Evolutionary conservation across 2,329 filamentous ascomycete genomes (phyloP).

Genomic region (Colletotrichum incanum): DNA sequence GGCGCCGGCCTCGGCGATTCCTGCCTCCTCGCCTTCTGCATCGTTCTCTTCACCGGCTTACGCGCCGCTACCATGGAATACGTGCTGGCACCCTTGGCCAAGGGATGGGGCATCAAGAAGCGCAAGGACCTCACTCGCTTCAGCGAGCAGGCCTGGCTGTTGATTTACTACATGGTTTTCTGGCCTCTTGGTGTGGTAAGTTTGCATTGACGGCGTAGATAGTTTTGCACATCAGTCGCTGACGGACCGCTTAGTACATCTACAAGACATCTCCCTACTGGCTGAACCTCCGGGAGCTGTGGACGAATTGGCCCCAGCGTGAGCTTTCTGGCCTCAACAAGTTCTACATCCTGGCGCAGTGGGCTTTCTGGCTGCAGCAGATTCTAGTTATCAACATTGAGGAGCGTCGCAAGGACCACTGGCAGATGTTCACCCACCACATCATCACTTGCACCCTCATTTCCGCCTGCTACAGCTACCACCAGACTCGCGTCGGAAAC

Average conservation of each 20-base stretch:
- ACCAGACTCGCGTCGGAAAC: conserved; percentile 89
- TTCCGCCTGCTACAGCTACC: conserved; percentile 86
- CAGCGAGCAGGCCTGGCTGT: conserved; percentile 93
- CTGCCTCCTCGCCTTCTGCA: conserved; percentile 82
- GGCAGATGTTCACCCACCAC: conserved; percentile 96
- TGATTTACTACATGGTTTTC: conserved; percentile 86
- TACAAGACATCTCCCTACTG: conserved; percentile 85
- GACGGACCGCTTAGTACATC: conserved; percentile 75
- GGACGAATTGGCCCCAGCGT: conserved; percentile 87
- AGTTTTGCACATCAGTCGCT: conserved; percentile 12
- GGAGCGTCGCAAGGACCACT: conserved; percentile 93
- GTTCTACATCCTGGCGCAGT: conserved; percentile 90
- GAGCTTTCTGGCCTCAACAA: conserved; percentile 84
- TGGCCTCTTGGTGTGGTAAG: conserved; percentile 89
- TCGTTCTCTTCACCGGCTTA: conserved; percentile 89
- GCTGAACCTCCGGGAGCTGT: conserved; percentile 83
- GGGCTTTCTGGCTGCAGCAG: conserved; percentile 95
- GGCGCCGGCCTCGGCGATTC: conserved; percentile 84
- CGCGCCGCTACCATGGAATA: conserved; percentile 91
- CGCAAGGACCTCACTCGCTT: conserved; percentile 86
- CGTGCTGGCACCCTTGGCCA: conserved; percentile 83
- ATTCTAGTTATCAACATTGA: conserved; percentile 96
- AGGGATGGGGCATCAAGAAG: conserved; percentile 79
- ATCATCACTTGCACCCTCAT: conserved; percentile 89
- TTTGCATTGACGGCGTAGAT: conserved; percentile 35